phyloP scores from a whole-genome alignment of 805 yeast species.

The Naumovozyma baii region DNA sequence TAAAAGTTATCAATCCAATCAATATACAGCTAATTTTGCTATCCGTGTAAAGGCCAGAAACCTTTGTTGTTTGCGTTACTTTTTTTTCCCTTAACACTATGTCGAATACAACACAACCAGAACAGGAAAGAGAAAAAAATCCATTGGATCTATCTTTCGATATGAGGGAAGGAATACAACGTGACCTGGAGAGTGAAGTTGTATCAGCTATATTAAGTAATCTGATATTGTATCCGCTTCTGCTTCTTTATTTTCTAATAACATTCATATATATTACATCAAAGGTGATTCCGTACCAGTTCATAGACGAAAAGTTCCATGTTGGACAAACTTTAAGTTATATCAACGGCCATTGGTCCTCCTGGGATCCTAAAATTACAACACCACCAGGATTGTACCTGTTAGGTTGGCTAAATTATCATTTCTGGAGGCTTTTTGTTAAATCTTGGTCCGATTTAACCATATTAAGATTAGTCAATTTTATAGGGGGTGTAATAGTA shows the following conservation, averaged over 20 bases:
- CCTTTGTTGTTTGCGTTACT: too few relatives aligned
- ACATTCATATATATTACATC: slow-evolving; percentile 26
- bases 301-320: slow-evolving; percentile 72
- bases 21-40: too few relatives aligned
- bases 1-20: too few relatives aligned
- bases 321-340: slow-evolving; percentile 67
- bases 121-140: not conserved
- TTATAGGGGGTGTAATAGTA: slow-evolving; percentile 51
- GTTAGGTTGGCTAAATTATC: slow-evolving; percentile 33
- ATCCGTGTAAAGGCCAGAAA: too few relatives aligned
- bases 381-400: slow-evolving; percentile 91
- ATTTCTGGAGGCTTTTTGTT: slow-evolving; percentile 14
- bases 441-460: slow-evolving; percentile 26
- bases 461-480: slow-evolving; percentile 48
- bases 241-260: slow-evolving; percentile 18
- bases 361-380: slow-evolving; percentile 85
- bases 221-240: slow-evolving; percentile 27
- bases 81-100: too few relatives aligned
- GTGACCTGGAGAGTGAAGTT: slow-evolving; percentile 25
- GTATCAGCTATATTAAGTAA: slow-evolving; percentile 27
- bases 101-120: not conserved
- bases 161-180: slow-evolving; percentile 17
- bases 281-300: slow-evolving; percentile 25
- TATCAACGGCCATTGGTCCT: slow-evolving; percentile 46
- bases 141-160: not conserved